Conservation (phyloP, 2,329 filamentous ascomycete genomes). For the Trichoderma aggressivum region DNA sequence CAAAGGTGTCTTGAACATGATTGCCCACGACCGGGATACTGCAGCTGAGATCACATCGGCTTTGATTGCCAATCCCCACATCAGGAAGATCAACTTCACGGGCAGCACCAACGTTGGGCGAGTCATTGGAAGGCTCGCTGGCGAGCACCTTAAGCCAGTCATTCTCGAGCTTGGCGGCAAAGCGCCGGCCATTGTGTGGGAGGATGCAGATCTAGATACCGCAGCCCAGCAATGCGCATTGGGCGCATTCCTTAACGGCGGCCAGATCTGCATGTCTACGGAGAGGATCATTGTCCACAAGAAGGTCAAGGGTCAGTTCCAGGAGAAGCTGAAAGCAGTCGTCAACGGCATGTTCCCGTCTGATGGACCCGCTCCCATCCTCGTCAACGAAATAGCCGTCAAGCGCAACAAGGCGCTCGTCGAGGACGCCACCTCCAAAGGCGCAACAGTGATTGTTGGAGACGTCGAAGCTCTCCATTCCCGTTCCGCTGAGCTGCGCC, state of each 20-base stretch:
- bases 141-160: slow-evolving; percentile 72
- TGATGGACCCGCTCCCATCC: slow-evolving; percentile 61
- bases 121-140: slow-evolving; percentile 67
- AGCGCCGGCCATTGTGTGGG: slow-evolving; percentile 71
- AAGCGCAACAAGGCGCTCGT: slow-evolving; percentile 65
- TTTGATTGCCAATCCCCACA: slow-evolving; percentile 61
- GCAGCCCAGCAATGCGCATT: slow-evolving; percentile 66
- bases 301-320: slow-evolving; percentile 45
- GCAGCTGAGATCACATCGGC: slow-evolving; percentile 64
- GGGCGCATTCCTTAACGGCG: slow-evolving; percentile 69
- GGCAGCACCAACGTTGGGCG: slow-evolving; percentile 71
- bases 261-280: slow-evolving; percentile 84
- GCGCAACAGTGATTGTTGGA: slow-evolving; percentile 51
- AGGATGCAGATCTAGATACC: slow-evolving; percentile 72
- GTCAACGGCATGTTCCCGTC: slow-evolving; percentile 47
- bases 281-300: slow-evolving; percentile 66
- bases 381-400: slow-evolving; percentile 66
- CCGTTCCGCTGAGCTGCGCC: slow-evolving; percentile 49
- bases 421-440: slow-evolving; percentile 64
- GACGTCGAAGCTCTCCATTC: slow-evolving; percentile 32
- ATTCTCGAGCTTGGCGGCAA: slow-evolving; percentile 83
- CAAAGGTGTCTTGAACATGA: slow-evolving; percentile 67
- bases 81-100: slow-evolving; percentile 86
- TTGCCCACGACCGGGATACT: slow-evolving; percentile 63
- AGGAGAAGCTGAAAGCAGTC: slow-evolving; percentile 39